Percentiles rank a stretch among this genome's conserved stretches.
These are phyloP conservation scores for Fomitopsis pinicola DNA, from an alignment of 1,284 basidiomycete genomes.

Conservation along the genomic window DNA sequence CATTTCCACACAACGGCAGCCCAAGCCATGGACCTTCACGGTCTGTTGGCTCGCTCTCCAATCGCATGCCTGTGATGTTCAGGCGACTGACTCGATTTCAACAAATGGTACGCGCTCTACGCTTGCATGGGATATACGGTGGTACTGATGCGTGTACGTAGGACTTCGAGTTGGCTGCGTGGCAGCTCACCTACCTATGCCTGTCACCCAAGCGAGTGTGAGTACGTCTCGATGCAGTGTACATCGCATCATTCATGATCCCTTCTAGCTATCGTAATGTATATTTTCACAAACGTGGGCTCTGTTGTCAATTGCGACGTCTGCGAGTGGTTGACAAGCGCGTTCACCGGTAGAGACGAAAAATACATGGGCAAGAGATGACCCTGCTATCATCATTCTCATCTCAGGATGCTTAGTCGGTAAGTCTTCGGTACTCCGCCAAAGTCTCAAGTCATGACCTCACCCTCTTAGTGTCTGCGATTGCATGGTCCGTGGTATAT, in stretches of 20 bases:
- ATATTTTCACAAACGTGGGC: slow-evolving; percentile 85
- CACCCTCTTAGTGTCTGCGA: slow-evolving; percentile 55
- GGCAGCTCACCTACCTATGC: slow-evolving; percentile 91
- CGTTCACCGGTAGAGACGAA: slow-evolving; percentile 72
- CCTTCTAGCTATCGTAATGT: slow-evolving; percentile 76
- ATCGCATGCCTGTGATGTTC: slow-evolving; percentile 76
- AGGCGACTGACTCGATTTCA: slow-evolving; percentile 74
- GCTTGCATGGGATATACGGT: no score
- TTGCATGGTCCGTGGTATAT: slow-evolving; percentile 86
- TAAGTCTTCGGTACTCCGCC: slow-evolving; percentile 30
- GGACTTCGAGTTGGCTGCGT: slow-evolving; percentile 94
- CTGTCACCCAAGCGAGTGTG: slow-evolving; percentile 88
- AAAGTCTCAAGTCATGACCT: background rate
- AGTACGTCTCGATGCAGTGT: slow-evolving; percentile 31
- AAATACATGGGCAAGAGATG: slow-evolving; percentile 95
- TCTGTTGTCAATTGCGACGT: slow-evolving; percentile 2
- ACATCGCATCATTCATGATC: slow-evolving; percentile 3
- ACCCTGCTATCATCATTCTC: slow-evolving; percentile 88
- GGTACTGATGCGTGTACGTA: slow-evolving; percentile 27
- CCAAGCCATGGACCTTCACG: slow-evolving; percentile 15
- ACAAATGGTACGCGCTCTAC: slow-evolving; percentile 67
- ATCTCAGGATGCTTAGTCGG: slow-evolving; percentile 74
- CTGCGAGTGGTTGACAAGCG: background rate
- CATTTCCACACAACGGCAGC: slow-evolving; percentile 31
- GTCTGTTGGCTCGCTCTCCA: slow-evolving; percentile 33